Evolutionary conservation across 2,329 filamentous ascomycete species (phyloP), one percentile per base, ranked within the genome.

Genomic region (Colletotrichum camelliae): DNA sequence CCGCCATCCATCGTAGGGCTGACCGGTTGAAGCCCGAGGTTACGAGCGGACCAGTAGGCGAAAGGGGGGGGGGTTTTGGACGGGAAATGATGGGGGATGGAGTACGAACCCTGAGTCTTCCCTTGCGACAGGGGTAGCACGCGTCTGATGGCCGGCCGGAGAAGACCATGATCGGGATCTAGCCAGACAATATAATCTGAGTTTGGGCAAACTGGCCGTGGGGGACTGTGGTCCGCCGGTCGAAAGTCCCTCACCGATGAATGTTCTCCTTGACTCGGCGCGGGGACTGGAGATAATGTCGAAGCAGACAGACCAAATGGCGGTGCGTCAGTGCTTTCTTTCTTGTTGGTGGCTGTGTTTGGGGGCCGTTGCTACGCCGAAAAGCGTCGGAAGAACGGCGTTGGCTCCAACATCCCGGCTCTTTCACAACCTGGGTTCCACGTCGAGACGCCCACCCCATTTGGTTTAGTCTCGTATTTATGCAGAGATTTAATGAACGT

Each of bases 111-210:
- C 78, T 80, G 24, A 79, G 74, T 72, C 81, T 78, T 72, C 72
- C 76, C 21, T 78, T 75, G 6, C 81, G 80, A 76, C 81, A 82
- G 39, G 79, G 74, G 58, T 78, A 77, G 55, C 81, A 82, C 5
- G 81, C 81, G 3, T 80, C 80, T 31, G 81, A 82, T 8, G 80
- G 81, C 16, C 77, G 78, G 37, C 81, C 81, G 33, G 79, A 80
- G 39, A 81, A 81, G 12, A 85, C 80, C 79, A 82, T 80, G 81
- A 18, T 70, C 18, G 33, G 39, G 9, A 52, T 15, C 21, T 67
- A 16, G 27, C 7, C 48, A 10, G 39, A 55, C 39, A 31, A 13
- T 39, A 69, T n/a, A 15, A 15, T 29, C 12, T 21, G 52, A 61
- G 33, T 43, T 43, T 24, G 61, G 21, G 9, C 35, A 33, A 33